Base-by-base conservation (phyloP, 305 asterid species). In the Andrographis paniculata region DNA sequence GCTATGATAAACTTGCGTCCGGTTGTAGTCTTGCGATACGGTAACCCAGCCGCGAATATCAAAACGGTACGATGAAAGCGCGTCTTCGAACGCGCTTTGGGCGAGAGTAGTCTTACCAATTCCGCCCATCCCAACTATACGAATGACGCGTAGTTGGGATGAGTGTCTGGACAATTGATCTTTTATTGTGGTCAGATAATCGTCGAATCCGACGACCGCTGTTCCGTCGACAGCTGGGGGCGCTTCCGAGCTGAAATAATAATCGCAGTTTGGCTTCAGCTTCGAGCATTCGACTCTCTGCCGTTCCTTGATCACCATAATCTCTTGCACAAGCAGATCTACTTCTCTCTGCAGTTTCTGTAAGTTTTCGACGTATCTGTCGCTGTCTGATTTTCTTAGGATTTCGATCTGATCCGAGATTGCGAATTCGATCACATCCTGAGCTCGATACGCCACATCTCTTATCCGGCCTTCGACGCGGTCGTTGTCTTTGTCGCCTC, bases 171-270 rank as follows among this genome's bases (percentile, higher is more conserved):
- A 42, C 7, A 42, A 14, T n/a, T 37, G 42, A 1, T 37, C 42
- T 37, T 37, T 37, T 37, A 37, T 37, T 37, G 42, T 37, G 17
- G 42, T 37, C 17, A 37, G 42, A 1, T 37, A 14, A 4, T n/a
- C 42, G 17, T 37, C 42, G 16, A 42, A 41, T 52, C 65, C 54
- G 13, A 31, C 54, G 16, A 49, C 20, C 15, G 17, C 1, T 1
- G 15, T 16, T 17, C 2, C n/a, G n/a, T n/a, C n/a, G n/a, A 24
- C 4, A 24, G 30, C 4, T n/a, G n/a, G n/a, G n/a, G n/a, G n/a
- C n/a, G n/a, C n/a, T n/a, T n/a, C n/a, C n/a, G n/a, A n/a, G n/a
- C n/a, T n/a, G n/a, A n/a, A 7, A 15, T n/a, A 38, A 46, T 46
- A 21, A 14, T 0, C 4, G 30, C 4, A 24, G 8, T 4, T 24